Evolutionary conservation across 208 protist genomes (phyloP), one percentile per base, ranked within the genome.

Genomic region (Crithidia brevicula): DNA sequence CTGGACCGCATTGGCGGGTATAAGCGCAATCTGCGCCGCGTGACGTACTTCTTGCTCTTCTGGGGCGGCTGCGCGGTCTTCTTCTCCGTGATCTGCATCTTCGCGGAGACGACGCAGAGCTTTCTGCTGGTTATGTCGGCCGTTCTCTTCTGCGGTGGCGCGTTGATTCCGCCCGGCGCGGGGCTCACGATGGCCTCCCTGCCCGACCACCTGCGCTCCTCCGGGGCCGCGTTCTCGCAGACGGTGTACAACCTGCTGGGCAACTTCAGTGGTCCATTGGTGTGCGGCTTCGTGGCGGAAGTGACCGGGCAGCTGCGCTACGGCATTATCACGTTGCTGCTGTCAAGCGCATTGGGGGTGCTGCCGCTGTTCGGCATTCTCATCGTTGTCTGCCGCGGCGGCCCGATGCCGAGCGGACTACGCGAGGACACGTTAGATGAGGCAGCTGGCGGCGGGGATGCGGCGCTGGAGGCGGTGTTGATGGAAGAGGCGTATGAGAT

Each of bases 1-100:
- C 83, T 97, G 28, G 93, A 97, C 67, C 78, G 79, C 33, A 77
- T 92, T 46, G 93, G 93, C 31, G 93, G 93, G 30, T 97, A 97
- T 62, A 72, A 86, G 50, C 57, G 67, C 62, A 92, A 96, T 74
- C 64, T 93, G 23, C 66, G 77, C 28, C 75, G 81, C 20, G 83
- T 88, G 11, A 72, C 85, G 4, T 27, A 81, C 52, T 92, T 96
- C 46, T 69, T 77, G 18, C 52, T 82, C 16, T 61, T 27, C 5
- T 94, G 83, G 79, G 91, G 89, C 36, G 20, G 52, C 23, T 67
- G 64, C 25, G 91, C 85, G 18, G 85, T 82, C 3, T 34, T 83
- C 46, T 89, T 85, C 63, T 85, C 89, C 40, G 31, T 95, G 3
- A 52, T 89, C 11, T 94, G 88, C 71, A 90, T 94, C 40, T 95